Percentiles rank a stretch among this genome's conserved stretches.
Conservation (phyloP, 23 red algal genomes). For the Gracilaria domingensis region DNA sequence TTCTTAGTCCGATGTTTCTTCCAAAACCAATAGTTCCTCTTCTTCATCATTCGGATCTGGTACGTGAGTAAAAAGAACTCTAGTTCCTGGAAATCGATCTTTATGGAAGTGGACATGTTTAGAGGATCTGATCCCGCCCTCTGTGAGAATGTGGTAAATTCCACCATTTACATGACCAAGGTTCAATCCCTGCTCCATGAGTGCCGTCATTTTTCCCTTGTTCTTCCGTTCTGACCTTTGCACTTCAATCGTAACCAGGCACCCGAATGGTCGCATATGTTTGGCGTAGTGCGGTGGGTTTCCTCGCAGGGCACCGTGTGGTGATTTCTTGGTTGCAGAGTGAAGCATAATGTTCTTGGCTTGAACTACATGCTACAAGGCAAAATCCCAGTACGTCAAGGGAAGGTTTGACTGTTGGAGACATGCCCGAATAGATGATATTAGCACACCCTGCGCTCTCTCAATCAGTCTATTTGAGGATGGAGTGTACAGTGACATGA, state of each 20-base stretch:
- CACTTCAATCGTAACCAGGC: not conserved
- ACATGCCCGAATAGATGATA: no score
- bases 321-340: no score
- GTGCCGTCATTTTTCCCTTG: not conserved
- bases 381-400: no score
- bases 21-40: not conserved
- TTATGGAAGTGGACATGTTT: conserved; percentile 39
- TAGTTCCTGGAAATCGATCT: not conserved
- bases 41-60: not conserved
- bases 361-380: no score
- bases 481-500: not conserved
- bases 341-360: no score
- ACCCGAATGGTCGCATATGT: conserved; percentile 34
- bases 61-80: not conserved
- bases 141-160: conserved; percentile 8
- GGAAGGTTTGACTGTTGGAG: no score
- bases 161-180: conserved; percentile 25
- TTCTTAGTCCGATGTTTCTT: conserved; percentile 15
- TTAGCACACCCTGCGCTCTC: no score
- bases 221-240: not conserved
- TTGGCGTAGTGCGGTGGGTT: not conserved
- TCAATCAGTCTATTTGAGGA: no score
- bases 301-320: no score
- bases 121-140: not conserved
- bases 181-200: not conserved